Evolutionary conservation across 2,329 filamentous ascomycete species (phyloP), one percentile per base, ranked within the genome.

Genomic region (Calonectria naviculata): DNA sequence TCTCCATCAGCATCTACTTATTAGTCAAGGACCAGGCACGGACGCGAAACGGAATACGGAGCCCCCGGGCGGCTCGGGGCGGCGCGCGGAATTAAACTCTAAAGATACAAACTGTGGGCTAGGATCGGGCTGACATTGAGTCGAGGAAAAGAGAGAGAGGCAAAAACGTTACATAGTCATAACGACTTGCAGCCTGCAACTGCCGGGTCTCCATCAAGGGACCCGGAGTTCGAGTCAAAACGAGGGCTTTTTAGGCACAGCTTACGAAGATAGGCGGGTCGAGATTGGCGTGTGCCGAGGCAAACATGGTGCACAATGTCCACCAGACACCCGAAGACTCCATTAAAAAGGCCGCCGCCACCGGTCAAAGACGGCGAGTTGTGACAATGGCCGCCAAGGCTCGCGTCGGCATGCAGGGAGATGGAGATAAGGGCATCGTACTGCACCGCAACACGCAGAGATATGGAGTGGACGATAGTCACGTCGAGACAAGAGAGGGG

Each of bases 21-120:
- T 46, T 46, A 46, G 42, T 46, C 42, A 65, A 65, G 31, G 42
- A 42, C 62, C 26, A 42, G 61, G 64, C 64, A 66, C 49, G 64
- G 64, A 49, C 42, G 61, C 61, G 42, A 29, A 44, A 31, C 60
- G 47, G 41, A 44, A 47, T 17, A 64, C 61, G 44, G 42, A 64
- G 28, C 60, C 47, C 60, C 47, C 24, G 58, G 61, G 29, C 52
- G 52, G 64, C 34, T 66, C 64, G 52, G 64, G 64, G 49, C 56
- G 56, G 56, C 41, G 64, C 64, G 64, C 49, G 64, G 41, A 66
- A 66, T 38, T 31, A 60, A 66, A 66, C 52, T 58, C 64, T 66
- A 60, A 66, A 66, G 42, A 29, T 34, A 34, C 31, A 24, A 10
- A 19, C 9, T 52, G 26, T 24, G 38, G 36, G 26, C 24, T 61